A percentile compares a stretch with the other conserved stretches of the same genome.
phyloP scores from a whole-genome alignment of 73 alveolate species.

The Paramecium bursaria region DNA sequence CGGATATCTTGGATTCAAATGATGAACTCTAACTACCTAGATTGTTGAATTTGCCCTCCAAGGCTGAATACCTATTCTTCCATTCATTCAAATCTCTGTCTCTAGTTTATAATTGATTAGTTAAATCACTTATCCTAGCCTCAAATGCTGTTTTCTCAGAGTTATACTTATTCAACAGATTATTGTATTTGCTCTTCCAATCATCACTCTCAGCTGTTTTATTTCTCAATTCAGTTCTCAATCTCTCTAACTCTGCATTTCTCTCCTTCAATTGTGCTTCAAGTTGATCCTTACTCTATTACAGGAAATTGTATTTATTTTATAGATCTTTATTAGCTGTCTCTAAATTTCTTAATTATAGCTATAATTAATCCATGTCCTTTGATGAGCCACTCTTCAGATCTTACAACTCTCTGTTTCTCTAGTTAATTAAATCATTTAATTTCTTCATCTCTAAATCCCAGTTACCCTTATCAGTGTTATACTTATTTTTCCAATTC shows the following conservation, averaged over 20 bases:
- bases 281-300: constrained; percentile 1
- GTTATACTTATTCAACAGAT: constrained; percentile 10
- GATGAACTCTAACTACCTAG: constrained; percentile 25
- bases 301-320: neutral
- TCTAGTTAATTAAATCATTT: constrained; percentile 23
- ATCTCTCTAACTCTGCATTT: constrained; percentile 31
- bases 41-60: constrained; percentile 49
- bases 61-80: constrained; percentile 24
- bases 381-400: constrained; percentile 7
- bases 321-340: constrained; percentile 16
- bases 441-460: constrained; percentile 15
- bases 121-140: constrained; percentile 24
- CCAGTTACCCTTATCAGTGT: constrained; percentile 30
- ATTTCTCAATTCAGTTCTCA: constrained; percentile 2
- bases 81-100: constrained; percentile 56
- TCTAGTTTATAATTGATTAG: constrained; percentile 3
- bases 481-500: constrained; percentile 41
- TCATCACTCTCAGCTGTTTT: constrained; percentile 8
- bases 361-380: constrained; percentile 1
- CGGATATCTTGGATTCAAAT: constrained; percentile 44
- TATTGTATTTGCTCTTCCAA: constrained; percentile 45
- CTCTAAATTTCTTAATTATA: constrained; percentile 10
- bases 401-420: constrained; percentile 21
- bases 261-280: neutral
- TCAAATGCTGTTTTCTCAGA: constrained; percentile 33